Evolutionary conservation across 2,329 filamentous ascomycete genomes (phyloP).

Genomic region (Aspergillus sp.): DNA sequence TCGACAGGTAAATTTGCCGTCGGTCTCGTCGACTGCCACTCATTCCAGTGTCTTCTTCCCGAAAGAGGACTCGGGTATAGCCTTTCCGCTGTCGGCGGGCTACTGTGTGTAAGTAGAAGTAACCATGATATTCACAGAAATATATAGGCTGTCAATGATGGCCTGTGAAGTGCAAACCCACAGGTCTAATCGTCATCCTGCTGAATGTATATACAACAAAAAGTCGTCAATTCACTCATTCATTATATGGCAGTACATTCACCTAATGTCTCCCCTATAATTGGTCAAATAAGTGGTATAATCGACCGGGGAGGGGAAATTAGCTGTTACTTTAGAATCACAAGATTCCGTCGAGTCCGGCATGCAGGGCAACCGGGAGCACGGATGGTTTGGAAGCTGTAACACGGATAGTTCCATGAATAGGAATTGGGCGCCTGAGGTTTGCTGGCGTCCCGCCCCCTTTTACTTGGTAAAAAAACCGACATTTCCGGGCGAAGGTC

Average conservation of each 20-base stretch:
- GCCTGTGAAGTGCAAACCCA: background rate
- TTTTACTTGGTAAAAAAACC: background rate
- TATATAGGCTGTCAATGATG: background rate
- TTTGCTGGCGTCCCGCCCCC: background rate
- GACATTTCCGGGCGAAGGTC: background rate
- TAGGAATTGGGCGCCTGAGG: background rate
- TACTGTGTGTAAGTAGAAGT: background rate
- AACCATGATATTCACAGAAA: background rate
- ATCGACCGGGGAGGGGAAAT: background rate
- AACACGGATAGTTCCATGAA: background rate
- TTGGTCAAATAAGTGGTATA: background rate
- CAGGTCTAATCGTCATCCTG: background rate
- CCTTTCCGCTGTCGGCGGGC: background rate
- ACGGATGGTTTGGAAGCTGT: background rate
- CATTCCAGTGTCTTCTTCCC: background rate
- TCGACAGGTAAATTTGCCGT: background rate
- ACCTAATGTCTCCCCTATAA: background rate
- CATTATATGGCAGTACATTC: background rate
- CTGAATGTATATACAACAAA: background rate
- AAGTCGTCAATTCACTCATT: background rate
- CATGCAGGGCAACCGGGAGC: background rate
- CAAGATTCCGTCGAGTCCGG: background rate
- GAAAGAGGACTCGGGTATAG: background rate
- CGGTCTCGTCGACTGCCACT: too few species aligned
- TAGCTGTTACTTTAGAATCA: background rate